phyloP scores from a whole-genome alignment of 805 yeast species.

The Candida namnaoensis region DNA sequence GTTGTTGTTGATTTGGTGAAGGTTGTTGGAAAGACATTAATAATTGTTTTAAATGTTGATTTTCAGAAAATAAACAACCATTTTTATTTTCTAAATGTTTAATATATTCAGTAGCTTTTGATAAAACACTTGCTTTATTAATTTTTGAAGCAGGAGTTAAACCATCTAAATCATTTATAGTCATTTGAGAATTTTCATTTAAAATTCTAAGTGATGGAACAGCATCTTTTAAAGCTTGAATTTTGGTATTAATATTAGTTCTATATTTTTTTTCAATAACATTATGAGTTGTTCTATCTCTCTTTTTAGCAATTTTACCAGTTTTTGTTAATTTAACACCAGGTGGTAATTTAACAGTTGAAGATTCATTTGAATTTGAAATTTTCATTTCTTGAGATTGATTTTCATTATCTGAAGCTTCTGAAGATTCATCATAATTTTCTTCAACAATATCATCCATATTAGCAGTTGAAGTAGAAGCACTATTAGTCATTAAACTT shows the following conservation, averaged over 20 bases:
- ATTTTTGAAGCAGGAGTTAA: slow-evolving; percentile 66
- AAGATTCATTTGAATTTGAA: too few species aligned
- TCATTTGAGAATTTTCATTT: slow-evolving; percentile 35
- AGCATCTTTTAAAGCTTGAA: slow-evolving; percentile 59
- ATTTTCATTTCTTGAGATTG: background rate
- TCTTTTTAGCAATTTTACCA: slow-evolving; percentile 28
- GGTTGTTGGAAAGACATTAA: slow-evolving; percentile 3
- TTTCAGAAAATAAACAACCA: slow-evolving; percentile 38
- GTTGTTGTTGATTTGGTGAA: slow-evolving; percentile 2
- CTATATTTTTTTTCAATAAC: slow-evolving; percentile 77
- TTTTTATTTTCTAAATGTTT: slow-evolving; percentile 61
- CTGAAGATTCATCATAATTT: background rate
- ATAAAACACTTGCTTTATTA: slow-evolving; percentile 69
- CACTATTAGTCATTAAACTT: too few species aligned
- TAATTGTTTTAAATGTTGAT: slow-evolving; percentile 32
- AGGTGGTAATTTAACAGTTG: too few species aligned
- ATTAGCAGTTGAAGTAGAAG: too few species aligned
- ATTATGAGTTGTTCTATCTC: slow-evolving; percentile 60
- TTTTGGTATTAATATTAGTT: slow-evolving; percentile 67
- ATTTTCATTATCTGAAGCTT: background rate
- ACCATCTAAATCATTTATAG: slow-evolving; percentile 56
- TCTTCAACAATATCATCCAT: background rate
- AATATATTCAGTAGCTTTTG: slow-evolving; percentile 77
- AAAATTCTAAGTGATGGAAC: slow-evolving; percentile 72
- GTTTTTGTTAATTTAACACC: background rate